Evolutionary conservation across 2,329 filamentous ascomycete genomes (phyloP).

Genomic region (Ophiostoma pallidulum): DNA sequence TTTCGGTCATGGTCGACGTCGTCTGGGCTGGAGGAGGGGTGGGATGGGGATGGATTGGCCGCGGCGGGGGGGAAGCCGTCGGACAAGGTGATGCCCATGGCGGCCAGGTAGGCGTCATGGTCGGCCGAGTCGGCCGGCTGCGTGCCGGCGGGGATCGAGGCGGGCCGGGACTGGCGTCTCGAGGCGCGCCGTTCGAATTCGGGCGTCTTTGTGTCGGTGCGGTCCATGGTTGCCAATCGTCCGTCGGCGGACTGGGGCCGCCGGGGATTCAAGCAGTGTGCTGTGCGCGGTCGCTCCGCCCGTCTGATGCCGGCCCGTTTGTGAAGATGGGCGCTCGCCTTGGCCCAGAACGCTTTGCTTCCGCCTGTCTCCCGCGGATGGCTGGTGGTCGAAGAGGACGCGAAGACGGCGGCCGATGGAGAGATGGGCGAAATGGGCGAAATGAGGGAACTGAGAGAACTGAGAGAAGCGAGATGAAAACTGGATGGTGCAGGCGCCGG

Average conservation of each 20-base stretch:
- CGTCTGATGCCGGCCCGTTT: too few species aligned
- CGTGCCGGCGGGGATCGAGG: slow-evolving; percentile 9
- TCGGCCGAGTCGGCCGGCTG: slow-evolving; percentile 4
- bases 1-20: not conserved
- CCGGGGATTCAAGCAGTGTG: too few species aligned
- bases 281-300: not conserved
- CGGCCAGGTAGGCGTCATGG: slow-evolving; percentile 7
- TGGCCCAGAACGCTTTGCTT: too few species aligned
- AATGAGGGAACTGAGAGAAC: too few species aligned
- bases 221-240: slow-evolving; percentile 14
- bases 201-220: slow-evolving; percentile 12
- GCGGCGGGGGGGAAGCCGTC: slow-evolving; percentile 13
- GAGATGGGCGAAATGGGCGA: too few species aligned
- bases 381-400: too few species aligned
- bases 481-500: too few species aligned
- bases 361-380: too few species aligned
- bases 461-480: too few species aligned
- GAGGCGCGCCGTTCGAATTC: slow-evolving; percentile 18
- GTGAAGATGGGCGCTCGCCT: too few species aligned
- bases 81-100: slow-evolving; percentile 11
- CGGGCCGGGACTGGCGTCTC: slow-evolving; percentile 11
- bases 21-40: not conserved
- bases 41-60: not conserved
- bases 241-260: slow-evolving; percentile 1
- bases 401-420: too few species aligned